Base-by-base conservation (phyloP, 208 protist genomes). In the Zelonia costaricensis region DNA sequence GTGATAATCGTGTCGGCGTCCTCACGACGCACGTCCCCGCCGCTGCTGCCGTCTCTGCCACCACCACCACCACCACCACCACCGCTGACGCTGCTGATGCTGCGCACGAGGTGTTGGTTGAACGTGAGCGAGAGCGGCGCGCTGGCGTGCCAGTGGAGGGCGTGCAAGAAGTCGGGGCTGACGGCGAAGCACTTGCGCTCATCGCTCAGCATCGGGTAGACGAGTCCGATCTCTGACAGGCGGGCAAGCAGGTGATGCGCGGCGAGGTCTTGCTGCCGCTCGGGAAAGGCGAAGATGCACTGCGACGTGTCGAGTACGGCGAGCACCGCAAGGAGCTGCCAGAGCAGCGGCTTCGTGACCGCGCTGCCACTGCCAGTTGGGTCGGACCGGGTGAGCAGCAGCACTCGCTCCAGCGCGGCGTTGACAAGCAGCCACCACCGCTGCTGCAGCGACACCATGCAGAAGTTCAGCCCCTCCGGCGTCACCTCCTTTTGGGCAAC, bases 1-100 rank as follows among this genome's bases (percentile, higher is more conserved):
- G 91, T 94, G 46, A 96, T 88, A 61, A 96, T 93, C n/a, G 86
- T 92, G 68, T 96, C 91, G 15, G 78, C 74, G 53, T 96, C 91
- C 69, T 96, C 91, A 16, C 82, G 74, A 9, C 88, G 85, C 27
- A 92, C 48, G 13, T 49, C 54, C 9, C 42, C 60, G 12, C 58
- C 44, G 13, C 18, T 18, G 0, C 28, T 62, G 13, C 3, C 30
- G 3, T 1, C 62, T 2, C 0, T 44, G 22, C 48, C 43, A 6
- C 30, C 36, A 25, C 38, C 16, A 23, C 5, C 33, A 65, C 7
- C 25, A 10, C 25, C 47, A 8, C 33, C 59, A 8, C 56, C 58
- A 4, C 25, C 23, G 0, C 27, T 52, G 10, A 0, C 18, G 13
- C 4, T 52, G 16, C 4, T 38, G 20, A 31, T 27, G 39, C 49